Percentiles rank a stretch among this genome's conserved stretches.
Evolutionary conservation across 1,139 yeast genomes (phyloP).

Genomic region (Pichia sp.): DNA sequence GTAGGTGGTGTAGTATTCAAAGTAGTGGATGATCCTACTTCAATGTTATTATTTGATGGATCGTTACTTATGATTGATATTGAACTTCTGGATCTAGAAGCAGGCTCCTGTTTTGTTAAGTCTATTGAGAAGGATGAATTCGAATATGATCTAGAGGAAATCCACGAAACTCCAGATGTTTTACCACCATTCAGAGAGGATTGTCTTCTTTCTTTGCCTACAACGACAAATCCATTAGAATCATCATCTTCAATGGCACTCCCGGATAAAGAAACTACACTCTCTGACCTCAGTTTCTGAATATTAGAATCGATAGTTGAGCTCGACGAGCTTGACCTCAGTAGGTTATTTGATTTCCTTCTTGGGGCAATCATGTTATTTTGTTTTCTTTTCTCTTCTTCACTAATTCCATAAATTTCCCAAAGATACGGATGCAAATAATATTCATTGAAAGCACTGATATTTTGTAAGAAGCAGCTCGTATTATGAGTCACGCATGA

Average conservation of each 20-base stretch:
- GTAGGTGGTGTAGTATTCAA: neutral
- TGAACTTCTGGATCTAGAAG: conserved; percentile 1
- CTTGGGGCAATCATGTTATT: neutral
- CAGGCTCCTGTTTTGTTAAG: neutral
- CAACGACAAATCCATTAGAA: conserved; percentile 14
- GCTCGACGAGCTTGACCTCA: neutral
- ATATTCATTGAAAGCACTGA: conserved; percentile 37
- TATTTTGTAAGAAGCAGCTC: conserved; percentile 31
- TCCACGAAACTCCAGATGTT: neutral
- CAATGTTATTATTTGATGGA: neutral
- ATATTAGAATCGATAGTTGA: neutral
- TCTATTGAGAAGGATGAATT: conserved; percentile 1
- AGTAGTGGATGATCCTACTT: neutral
- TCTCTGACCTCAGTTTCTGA: neutral
- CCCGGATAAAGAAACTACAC: conserved; percentile 6
- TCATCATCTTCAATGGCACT: conserved; percentile 23
- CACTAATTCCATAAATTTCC: conserved; percentile 16
- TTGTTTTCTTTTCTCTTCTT: conserved; percentile 40
- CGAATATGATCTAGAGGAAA: conserved; percentile 2
- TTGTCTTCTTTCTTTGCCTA: conserved; percentile 17
- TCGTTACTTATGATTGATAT: neutral
- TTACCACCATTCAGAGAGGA: conserved; percentile 4
- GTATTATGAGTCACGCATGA: conserved; percentile 16
- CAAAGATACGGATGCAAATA: conserved; percentile 38
- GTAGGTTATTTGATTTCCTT: neutral